phyloP scores from a whole-genome alignment of 2,329 filamentous ascomycete species.

The Alternaria brassicicola region DNA sequence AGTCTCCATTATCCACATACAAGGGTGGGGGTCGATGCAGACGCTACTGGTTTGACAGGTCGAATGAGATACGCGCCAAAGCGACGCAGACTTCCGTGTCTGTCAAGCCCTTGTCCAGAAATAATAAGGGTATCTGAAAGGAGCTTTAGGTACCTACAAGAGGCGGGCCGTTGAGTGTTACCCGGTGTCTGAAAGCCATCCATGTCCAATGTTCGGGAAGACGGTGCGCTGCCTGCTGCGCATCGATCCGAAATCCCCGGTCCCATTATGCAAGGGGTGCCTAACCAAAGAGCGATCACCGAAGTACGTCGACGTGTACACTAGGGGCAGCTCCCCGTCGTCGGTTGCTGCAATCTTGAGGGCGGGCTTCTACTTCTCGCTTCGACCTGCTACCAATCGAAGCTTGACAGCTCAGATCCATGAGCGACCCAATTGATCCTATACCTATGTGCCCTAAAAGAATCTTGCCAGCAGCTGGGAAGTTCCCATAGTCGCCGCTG shows the following conservation, averaged over 20 bases:
- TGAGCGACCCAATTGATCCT: neutral
- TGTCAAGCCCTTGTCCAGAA: conserved; percentile 2
- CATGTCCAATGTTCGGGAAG: conserved; percentile 15
- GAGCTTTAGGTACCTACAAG: conserved; percentile 11
- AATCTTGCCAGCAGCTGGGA: neutral
- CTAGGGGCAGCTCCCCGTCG: neutral
- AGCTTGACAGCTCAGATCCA: neutral
- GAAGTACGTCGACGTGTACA: neutral
- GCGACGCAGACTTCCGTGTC: neutral
- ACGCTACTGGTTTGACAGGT: conserved; percentile 2
- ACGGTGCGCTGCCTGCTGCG: conserved; percentile 13
- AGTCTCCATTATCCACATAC: neutral
- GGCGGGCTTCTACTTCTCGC: neutral
- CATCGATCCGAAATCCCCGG: conserved; percentile 16
- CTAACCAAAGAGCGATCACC: neutral
- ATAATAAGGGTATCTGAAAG: conserved; percentile 1
- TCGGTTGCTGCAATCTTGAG: neutral
- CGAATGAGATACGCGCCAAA: neutral
- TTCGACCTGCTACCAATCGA: neutral
- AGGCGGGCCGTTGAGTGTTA: conserved; percentile 18
- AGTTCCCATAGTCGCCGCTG: neutral
- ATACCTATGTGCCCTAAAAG: neutral
- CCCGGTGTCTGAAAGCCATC: conserved; percentile 14
- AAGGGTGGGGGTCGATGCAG: neutral
- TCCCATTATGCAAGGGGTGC: neutral